Percentiles rank a stretch among this genome's conserved stretches.
phyloP scores from a whole-genome alignment of 2,329 filamentous ascomycete species.

The Talaromyces sp. region DNA sequence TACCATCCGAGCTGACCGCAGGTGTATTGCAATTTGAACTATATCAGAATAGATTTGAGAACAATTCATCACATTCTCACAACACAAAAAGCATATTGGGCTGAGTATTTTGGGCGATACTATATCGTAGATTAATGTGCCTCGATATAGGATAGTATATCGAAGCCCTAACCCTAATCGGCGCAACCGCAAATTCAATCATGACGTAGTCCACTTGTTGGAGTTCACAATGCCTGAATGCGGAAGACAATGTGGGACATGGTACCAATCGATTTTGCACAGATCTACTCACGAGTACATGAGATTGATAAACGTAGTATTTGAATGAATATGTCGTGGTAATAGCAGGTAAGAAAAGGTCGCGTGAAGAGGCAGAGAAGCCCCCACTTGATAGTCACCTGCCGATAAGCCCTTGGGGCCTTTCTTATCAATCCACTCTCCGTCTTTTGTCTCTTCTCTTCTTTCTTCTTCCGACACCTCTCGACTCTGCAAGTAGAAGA shows the following conservation, averaged over 20 bases:
- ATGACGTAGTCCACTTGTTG: not conserved
- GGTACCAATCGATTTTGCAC: not conserved
- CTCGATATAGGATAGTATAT: not conserved
- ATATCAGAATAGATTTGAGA: no score
- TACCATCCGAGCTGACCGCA: not conserved
- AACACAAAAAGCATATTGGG: no score
- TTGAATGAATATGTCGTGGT: not conserved
- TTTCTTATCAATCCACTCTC: slow-evolving; percentile 8
- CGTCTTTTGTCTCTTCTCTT: not conserved
- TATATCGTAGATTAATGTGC: not conserved
- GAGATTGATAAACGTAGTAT: not conserved
- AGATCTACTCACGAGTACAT: no score
- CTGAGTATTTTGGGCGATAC: no score
- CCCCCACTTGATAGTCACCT: slow-evolving; percentile 4
- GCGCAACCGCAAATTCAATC: not conserved
- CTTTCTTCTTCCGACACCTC: slow-evolving; percentile 1
- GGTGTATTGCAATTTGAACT: not conserved
- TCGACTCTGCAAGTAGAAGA: not conserved
- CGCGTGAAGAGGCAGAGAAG: not conserved
- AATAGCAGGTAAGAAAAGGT: not conserved
- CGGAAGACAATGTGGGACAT: not conserved
- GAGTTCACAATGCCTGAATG: not conserved
- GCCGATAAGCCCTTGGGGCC: slow-evolving; percentile 3
- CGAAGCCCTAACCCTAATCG: not conserved
- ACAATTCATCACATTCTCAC: not conserved